These are phyloP conservation scores for Penstemon barbatus DNA, from an alignment of 257 asterid species.

Conservation along the genomic window DNA sequence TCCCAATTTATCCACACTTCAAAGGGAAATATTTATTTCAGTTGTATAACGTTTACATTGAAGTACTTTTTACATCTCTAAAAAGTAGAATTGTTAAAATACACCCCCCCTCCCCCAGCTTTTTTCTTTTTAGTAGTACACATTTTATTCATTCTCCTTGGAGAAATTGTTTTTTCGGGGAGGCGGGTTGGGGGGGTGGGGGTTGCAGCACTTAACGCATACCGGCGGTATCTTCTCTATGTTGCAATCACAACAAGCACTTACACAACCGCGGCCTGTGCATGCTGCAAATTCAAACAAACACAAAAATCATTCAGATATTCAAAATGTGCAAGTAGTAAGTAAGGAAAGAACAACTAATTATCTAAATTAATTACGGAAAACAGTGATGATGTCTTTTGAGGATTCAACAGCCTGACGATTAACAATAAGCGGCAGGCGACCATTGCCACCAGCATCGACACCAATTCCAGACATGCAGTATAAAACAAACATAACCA, in stretches of 20 bases:
- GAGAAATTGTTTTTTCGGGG: not conserved
- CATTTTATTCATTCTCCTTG: not conserved
- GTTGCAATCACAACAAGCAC: slow-evolving; percentile 24
- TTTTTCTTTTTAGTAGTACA: too few species aligned
- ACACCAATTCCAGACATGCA: slow-evolving; percentile 3
- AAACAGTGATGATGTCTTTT: not conserved
- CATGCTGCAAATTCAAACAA: slow-evolving; percentile 3
- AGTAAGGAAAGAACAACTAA: not conserved
- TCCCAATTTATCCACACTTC: too few species aligned
- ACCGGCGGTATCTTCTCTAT: slow-evolving; percentile 22
- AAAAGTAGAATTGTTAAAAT: too few species aligned
- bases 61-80: too few species aligned
- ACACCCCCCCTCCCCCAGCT: too few species aligned
- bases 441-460: slow-evolving; percentile 11
- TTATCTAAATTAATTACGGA: not conserved
- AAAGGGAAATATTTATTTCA: too few species aligned
- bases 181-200: not conserved
- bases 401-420: not conserved
- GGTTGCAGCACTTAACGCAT: slow-evolving; percentile 18
- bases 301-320: not conserved
- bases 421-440: slow-evolving; percentile 23
- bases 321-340: not conserved
- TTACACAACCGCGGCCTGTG: not conserved
- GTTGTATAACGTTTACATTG: too few species aligned
- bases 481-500: not conserved